These are phyloP conservation scores for Phytophthora vignae DNA, from an alignment of 352 stramenopile genomes.

Conservation along the genomic window DNA sequence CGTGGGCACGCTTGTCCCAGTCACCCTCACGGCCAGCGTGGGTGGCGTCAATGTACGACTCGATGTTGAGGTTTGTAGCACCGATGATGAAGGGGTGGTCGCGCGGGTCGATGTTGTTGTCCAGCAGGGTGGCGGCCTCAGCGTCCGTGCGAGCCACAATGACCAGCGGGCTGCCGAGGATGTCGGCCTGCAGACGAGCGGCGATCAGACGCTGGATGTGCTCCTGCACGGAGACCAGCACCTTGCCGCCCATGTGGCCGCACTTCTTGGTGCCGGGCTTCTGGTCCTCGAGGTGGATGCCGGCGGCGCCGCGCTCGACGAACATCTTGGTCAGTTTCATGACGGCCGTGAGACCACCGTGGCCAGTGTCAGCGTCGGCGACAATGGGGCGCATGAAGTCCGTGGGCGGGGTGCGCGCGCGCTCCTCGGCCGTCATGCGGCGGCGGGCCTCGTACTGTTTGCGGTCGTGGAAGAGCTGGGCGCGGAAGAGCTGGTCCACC, in stretches of 20 bases:
- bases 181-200: constrained; percentile 96
- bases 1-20: constrained; percentile 93
- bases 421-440: constrained; percentile 81
- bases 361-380: constrained; percentile 97
- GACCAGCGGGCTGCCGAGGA: constrained; percentile 95
- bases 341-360: constrained; percentile 95
- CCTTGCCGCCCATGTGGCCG: constrained; percentile 98
- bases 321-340: constrained; percentile 99
- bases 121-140: constrained; percentile 96
- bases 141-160: constrained; percentile 98
- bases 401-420: constrained; percentile 80
- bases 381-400: constrained; percentile 98
- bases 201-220: constrained; percentile 97
- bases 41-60: constrained; percentile 86
- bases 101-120: constrained; percentile 97
- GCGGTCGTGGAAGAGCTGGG: constrained; percentile 97
- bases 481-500: constrained; percentile 97
- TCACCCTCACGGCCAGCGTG: constrained; percentile 68
- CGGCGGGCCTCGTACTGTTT: constrained; percentile 96
- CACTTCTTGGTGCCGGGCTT: constrained; percentile 99
- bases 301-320: constrained; percentile 96
- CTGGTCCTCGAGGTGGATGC: constrained; percentile 99
- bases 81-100: constrained; percentile 99
- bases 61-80: constrained; percentile 91
- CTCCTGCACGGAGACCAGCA: constrained; percentile 97